phyloP scores from a whole-genome alignment of 345 rosid genomes.

The Bretschneidera sinensis region DNA sequence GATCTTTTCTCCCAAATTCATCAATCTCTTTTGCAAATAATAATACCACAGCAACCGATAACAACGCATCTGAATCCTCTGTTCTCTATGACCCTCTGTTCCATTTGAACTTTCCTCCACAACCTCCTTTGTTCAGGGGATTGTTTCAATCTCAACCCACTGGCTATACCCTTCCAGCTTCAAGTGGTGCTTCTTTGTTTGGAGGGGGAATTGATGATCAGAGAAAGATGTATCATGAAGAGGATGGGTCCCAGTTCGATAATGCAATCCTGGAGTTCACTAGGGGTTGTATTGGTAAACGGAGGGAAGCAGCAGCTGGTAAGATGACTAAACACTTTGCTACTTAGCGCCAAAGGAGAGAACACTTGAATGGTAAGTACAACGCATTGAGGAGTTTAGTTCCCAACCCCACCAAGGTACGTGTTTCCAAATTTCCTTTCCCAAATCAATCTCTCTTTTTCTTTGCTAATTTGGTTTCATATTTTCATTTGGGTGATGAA shows the following conservation, averaged over 20 bases:
- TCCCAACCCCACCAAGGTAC: constrained; percentile 75
- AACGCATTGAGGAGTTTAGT: constrained; percentile 50
- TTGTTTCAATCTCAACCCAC: constrained; percentile 36
- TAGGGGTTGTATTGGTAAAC: constrained; percentile 37
- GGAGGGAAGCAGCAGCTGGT: constrained; percentile 36
- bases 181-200: background rate
- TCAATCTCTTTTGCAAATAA: constrained; percentile 30
- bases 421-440: background rate
- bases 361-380: constrained; percentile 54
- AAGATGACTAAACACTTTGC: constrained; percentile 54
- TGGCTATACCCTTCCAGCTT: constrained; percentile 21
- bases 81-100: constrained; percentile 50
- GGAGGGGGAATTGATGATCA: background rate
- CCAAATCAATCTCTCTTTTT: background rate
- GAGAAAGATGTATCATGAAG: constrained; percentile 16
- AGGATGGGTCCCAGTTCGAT: constrained; percentile 31
- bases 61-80: constrained; percentile 36
- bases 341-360: constrained; percentile 66
- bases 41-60: constrained; percentile 22
- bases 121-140: constrained; percentile 49
- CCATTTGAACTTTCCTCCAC: constrained; percentile 58
- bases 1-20: constrained; percentile 36
- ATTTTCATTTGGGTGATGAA: background rate
- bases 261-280: constrained; percentile 47
- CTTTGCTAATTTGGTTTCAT: too few species aligned